Base-by-base conservation (phyloP, 345 rosid genomes). In the Citrus inodora region DNA sequence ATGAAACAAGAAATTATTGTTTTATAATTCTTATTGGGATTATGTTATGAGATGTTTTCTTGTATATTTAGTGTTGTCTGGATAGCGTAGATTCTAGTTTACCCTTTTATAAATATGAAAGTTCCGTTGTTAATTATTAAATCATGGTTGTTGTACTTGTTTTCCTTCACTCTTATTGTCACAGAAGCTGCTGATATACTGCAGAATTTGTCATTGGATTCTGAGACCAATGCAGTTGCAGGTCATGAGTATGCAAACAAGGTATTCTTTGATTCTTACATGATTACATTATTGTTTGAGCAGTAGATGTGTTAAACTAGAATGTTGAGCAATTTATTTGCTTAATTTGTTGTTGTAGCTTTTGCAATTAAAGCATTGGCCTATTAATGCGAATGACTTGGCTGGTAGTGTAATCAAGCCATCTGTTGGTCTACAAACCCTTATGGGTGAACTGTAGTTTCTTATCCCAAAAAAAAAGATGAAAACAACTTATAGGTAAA, bases 171-270 rank as follows among this genome's bases (percentile, higher is more conserved):
- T 58, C 60, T 67, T 79, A 22, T 27, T 72, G 11, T 81, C 80
- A 70, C 87, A 89, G 92, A 92, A 40, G 84, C 90, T 79, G 88
- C 88, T 78, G 92, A 86, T 82, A 81, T 88, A 68, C 76, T 92
- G 74, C 87, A 88, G 86, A 87, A 86, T 24, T 75, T 93, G 86
- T 85, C 92, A 21, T 70, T 93, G 28, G 86, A 86, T 67, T 85
- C 92, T 32, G 89, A 88, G 76, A 76, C 81, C 59, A 88, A 60
- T 80, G 56, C 84, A 33, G 58, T 65, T 77, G 88, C 83, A 76
- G 84, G 65, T 68, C 46, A 84, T 32, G 85, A 87, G 56, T 76
- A 69, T 33, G 73, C 76, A 28, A 74, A 77, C 66, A 85, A 87
- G 92, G 98, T 90, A 85, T 30, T 74, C 37, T 10, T 53, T 13